These are phyloP conservation scores for Penstemon barbatus DNA, from an alignment of 257 asterid genomes.

Conservation along the genomic window DNA sequence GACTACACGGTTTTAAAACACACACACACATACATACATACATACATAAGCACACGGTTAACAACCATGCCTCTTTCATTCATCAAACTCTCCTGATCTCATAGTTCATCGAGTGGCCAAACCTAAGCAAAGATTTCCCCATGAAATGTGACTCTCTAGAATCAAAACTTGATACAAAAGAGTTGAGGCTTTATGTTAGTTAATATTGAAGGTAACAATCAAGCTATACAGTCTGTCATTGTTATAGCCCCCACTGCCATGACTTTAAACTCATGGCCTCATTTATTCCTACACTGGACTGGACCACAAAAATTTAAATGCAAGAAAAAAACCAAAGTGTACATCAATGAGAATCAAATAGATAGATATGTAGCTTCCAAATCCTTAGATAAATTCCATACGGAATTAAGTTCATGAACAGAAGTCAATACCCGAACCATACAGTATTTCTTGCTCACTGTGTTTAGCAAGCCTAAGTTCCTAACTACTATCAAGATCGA, in stretches of 20 bases:
- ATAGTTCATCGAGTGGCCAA: too few species aligned
- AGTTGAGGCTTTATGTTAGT: not conserved
- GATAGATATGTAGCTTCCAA: constrained; percentile 3
- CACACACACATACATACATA: too few species aligned
- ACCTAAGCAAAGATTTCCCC: too few species aligned
- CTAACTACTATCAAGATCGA: not conserved
- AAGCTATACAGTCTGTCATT: constrained; percentile 49
- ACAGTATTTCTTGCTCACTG: constrained; percentile 44
- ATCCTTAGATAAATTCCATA: constrained; percentile 15
- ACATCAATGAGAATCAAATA: constrained; percentile 19
- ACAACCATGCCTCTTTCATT: too few species aligned
- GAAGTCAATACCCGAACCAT: constrained; percentile 99
- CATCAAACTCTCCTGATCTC: too few species aligned
- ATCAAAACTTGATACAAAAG: too few species aligned
- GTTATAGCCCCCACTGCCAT: constrained; percentile 33
- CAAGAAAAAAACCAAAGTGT: not conserved
- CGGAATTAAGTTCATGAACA: constrained; percentile 31
- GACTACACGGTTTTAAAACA: too few species aligned
- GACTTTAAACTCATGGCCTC: constrained; percentile 52
- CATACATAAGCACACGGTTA: too few species aligned
- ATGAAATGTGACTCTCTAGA: too few species aligned
- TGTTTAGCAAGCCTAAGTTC: constrained; percentile 21
- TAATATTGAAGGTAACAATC: not conserved
- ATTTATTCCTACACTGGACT: constrained; percentile 51
- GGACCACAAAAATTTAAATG: constrained; percentile 42